phyloP scores from a whole-genome alignment of 768 basidiomycete genomes.

The Pisolithus microcarpus region DNA sequence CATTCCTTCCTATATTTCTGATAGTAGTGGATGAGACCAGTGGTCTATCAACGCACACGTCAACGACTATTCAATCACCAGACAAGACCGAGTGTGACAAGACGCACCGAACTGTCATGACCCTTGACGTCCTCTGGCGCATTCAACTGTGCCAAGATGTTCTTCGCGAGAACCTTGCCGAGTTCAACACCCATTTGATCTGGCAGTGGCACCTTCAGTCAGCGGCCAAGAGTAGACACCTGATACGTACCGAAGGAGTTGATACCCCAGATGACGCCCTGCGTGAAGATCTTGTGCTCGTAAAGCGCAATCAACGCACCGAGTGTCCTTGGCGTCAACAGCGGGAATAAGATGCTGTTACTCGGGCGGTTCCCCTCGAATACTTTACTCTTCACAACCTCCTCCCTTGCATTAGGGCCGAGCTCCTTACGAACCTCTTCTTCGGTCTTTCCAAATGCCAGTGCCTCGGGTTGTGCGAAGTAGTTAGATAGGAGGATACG shows the following conservation, averaged over 20 bases:
- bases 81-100: background rate
- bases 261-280: constrained; percentile 97
- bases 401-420: constrained; percentile 65
- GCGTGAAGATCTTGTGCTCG: constrained; percentile 99
- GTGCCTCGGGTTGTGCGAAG: constrained; percentile 96
- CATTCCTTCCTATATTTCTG: constrained; percentile 80
- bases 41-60: constrained; percentile 50
- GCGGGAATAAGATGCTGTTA: constrained; percentile 92
- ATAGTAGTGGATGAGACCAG: constrained; percentile 95
- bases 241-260: constrained; percentile 83
- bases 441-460: constrained; percentile 97
- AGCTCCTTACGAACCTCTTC: constrained; percentile 71
- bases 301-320: constrained; percentile 87
- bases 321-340: constrained; percentile 83
- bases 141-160: constrained; percentile 84
- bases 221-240: background rate
- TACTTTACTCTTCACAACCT: constrained; percentile 92
- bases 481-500: constrained; percentile 96
- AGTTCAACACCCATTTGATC: constrained; percentile 99
- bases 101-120: constrained; percentile 75
- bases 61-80: background rate
- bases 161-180: constrained; percentile 95
- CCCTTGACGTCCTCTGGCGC: constrained; percentile 71
- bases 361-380: constrained; percentile 97
- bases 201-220: constrained; percentile 19